Conservation (phyloP, 2,329 filamentous ascomycete genomes). For the Cladosporium sphaerospermum region DNA sequence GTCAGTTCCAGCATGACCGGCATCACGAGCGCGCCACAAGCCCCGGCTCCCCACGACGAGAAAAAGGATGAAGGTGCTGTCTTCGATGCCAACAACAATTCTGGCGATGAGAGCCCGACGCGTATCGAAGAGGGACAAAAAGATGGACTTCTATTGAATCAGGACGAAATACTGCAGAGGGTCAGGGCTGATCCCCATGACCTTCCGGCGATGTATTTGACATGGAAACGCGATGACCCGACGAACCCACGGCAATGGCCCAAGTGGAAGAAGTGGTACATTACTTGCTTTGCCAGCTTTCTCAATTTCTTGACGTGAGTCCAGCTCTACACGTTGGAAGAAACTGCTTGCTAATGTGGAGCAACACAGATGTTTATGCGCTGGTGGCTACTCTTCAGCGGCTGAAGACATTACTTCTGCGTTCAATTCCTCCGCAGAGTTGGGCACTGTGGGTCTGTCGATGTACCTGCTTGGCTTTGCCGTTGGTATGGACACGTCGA, state of each 20-base stretch:
- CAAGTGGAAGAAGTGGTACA: conserved; percentile 36
- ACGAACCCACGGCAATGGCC: conserved; percentile 39
- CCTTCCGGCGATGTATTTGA: conserved; percentile 19
- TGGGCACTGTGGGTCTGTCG: conserved; percentile 40
- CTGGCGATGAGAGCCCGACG: neutral
- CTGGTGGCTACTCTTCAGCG: conserved; percentile 42
- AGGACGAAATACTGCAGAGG: conserved; percentile 14
- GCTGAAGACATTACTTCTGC: conserved; percentile 35
- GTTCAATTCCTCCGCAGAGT: conserved; percentile 36
- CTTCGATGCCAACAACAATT: neutral
- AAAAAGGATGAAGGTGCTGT: neutral
- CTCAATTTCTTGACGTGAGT: conserved; percentile 23
- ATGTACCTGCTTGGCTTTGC: conserved; percentile 43
- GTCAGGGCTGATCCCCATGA: conserved; percentile 17
- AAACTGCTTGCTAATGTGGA: neutral
- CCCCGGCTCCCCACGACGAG: neutral
- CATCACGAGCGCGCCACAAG: neutral
- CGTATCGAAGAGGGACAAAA: conserved; percentile 8
- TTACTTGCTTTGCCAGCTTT: conserved; percentile 35
- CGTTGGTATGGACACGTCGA: conserved; percentile 17
- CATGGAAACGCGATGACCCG: conserved; percentile 17
- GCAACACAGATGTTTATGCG: conserved; percentile 18
- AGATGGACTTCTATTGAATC: conserved; percentile 12
- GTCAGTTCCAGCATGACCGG: neutral
- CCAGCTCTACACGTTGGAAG: neutral